Percentiles rank a stretch among this genome's conserved stretches.
These are phyloP conservation scores for Porcisia deanei DNA, from an alignment of 208 protist species.

Conservation along the genomic window DNA sequence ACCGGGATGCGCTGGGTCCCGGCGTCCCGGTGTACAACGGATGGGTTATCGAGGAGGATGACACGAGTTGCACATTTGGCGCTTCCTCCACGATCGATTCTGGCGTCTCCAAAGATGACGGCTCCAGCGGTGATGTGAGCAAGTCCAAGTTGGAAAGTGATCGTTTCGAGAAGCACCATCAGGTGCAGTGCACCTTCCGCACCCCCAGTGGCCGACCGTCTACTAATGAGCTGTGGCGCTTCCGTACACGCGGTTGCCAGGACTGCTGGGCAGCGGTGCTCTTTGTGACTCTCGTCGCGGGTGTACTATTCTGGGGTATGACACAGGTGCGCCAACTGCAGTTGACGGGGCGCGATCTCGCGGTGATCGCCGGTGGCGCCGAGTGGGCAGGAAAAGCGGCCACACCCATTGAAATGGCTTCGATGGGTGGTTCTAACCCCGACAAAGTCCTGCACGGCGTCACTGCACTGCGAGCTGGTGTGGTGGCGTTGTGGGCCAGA, in stretches of 20 bases:
- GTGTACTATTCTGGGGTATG: conserved; percentile 40
- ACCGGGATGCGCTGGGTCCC: conserved; percentile 35
- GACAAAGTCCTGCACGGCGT: background rate
- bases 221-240: conserved; percentile 67
- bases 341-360: conserved; percentile 34
- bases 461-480: conserved; percentile 19
- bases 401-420: background rate
- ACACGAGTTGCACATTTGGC: conserved; percentile 14
- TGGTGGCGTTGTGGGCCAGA: conserved; percentile 20
- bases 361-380: conserved; percentile 24
- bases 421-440: background rate
- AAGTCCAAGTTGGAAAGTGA: background rate
- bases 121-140: background rate
- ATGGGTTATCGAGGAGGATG: conserved; percentile 40
- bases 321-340: conserved; percentile 42
- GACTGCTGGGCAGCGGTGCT: conserved; percentile 61
- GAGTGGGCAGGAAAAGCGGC: conserved; percentile 7
- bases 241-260: conserved; percentile 53
- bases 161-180: background rate
- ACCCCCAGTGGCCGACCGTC: conserved; percentile 28
- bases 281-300: conserved; percentile 34
- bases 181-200: conserved; percentile 20
- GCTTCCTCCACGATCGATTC: background rate
- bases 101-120: conserved; percentile 10
- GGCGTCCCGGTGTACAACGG: conserved; percentile 47